A percentile compares a stretch with the other conserved stretches of the same genome.
These are phyloP conservation scores for Morella rubra DNA, from an alignment of 306 rosid species.

Conservation along the genomic window DNA sequence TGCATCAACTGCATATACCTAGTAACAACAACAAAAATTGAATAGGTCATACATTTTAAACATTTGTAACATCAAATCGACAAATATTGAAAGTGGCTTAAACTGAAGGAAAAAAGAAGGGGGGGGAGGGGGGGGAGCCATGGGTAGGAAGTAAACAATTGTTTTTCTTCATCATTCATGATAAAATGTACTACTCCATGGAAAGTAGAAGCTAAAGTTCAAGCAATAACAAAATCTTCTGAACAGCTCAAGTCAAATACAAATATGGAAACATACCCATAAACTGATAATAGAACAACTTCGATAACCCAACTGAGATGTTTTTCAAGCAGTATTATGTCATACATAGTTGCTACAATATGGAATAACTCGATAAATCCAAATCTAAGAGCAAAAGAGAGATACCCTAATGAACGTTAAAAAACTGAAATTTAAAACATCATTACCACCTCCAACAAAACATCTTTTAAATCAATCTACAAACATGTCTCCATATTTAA, in stretches of 20 bases:
- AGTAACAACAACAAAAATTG: conserved; percentile 34
- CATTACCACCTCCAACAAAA: not conserved
- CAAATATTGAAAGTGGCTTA: not conserved
- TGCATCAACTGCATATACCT: conserved; percentile 99
- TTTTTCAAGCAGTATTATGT: not conserved
- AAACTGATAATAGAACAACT: not conserved
- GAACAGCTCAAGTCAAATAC: not conserved
- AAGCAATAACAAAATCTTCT: not conserved
- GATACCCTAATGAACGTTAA: not conserved
- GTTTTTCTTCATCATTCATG: not conserved
- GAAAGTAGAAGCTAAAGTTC: not conserved
- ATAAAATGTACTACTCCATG: not conserved
- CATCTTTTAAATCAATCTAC: not conserved
- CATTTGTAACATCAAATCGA: not conserved
- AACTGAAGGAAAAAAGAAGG: not conserved
- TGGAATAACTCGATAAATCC: not conserved
- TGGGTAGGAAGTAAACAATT: not conserved
- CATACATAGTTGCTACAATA: not conserved
- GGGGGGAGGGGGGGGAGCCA: not conserved
- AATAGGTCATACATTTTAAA: conserved; percentile 6
- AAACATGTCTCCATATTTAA: not conserved
- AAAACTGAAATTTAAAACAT: not conserved
- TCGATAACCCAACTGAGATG: not conserved
- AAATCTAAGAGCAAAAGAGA: not conserved
- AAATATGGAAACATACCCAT: not conserved